Percentiles rank a stretch among this genome's conserved stretches.
phyloP scores from a whole-genome alignment of 2,329 filamentous ascomycete species.

The Coniochaeta pulveracea region DNA sequence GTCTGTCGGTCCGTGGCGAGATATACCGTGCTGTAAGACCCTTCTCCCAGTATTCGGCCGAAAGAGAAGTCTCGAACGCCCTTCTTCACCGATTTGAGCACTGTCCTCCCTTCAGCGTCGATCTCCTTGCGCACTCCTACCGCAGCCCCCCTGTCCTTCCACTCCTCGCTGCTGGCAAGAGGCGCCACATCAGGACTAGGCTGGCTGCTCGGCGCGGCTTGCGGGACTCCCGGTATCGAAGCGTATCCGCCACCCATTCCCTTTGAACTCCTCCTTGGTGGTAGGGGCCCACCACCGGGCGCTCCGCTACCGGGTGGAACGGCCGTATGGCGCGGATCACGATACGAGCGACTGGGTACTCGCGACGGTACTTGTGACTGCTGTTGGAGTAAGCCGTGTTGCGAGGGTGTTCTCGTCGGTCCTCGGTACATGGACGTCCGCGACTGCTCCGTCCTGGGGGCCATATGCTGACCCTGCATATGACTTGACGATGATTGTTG shows the following conservation, averaged over 20 bases:
- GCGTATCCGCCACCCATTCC: constrained; percentile 50
- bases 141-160: constrained; percentile 92
- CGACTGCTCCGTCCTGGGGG: constrained; percentile 48
- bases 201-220: constrained; percentile 21
- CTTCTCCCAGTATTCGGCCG: constrained; percentile 81
- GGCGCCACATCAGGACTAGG: constrained; percentile 26
- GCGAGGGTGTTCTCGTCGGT: constrained; percentile 50
- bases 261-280: constrained; percentile 67
- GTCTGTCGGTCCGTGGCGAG: constrained; percentile 89
- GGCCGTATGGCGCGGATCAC: constrained; percentile 39
- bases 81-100: constrained; percentile 83
- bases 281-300: constrained; percentile 44
- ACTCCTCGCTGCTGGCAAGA: constrained; percentile 68
- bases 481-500: too few species aligned
- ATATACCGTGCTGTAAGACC: constrained; percentile 94
- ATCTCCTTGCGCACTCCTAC: constrained; percentile 71
- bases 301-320: constrained; percentile 43
- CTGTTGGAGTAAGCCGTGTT: constrained; percentile 47
- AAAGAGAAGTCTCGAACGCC: constrained; percentile 96
- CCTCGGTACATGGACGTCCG: constrained; percentile 43
- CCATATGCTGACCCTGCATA: too few species aligned
- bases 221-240: constrained; percentile 30
- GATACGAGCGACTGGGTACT: constrained; percentile 59
- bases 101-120: constrained; percentile 72
- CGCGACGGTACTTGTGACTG: constrained; percentile 51